Conservation (phyloP, 108 stramenopile species). For the Mediolabrus comicus region DNA sequence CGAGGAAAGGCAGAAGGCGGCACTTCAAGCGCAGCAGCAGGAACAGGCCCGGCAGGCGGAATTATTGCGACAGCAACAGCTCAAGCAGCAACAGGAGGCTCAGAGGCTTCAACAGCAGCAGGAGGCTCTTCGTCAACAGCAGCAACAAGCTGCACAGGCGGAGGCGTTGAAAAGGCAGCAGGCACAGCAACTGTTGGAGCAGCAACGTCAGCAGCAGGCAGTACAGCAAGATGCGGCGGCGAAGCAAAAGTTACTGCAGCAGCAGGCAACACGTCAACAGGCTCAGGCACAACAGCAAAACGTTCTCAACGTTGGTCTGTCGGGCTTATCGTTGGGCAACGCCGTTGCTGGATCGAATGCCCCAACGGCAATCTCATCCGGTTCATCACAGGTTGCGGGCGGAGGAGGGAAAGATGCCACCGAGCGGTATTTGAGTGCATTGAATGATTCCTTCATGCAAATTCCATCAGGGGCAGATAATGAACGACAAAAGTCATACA, state of each 20-base stretch:
- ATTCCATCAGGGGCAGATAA: constrained; percentile 66
- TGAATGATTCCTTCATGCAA: constrained; percentile 76
- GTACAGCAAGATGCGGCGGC: constrained; percentile 46
- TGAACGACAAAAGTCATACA: constrained; percentile 71
- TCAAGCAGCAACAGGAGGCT: constrained; percentile 60
- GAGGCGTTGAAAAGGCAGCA: constrained; percentile 68
- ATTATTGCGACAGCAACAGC: constrained; percentile 60
- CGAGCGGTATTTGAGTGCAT: constrained; percentile 35
- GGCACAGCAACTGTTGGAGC: constrained; percentile 46
- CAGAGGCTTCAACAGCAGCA: constrained; percentile 51
- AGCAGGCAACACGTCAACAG: constrained; percentile 31
- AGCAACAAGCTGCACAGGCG: constrained; percentile 36
- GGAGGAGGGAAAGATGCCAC: constrained; percentile 34
- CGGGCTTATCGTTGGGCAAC: constrained; percentile 52
- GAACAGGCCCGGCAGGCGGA: constrained; percentile 70
- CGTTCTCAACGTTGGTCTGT: constrained; percentile 63
- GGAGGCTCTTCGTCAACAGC: constrained; percentile 55
- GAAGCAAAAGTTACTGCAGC: constrained; percentile 50
- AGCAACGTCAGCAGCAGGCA: constrained; percentile 59
- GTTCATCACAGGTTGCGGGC: constrained; percentile 1
- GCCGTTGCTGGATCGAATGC: constrained; percentile 14
- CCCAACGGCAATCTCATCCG: constrained; percentile 1
- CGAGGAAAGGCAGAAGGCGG: constrained; percentile 85
- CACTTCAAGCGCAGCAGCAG: constrained; percentile 53
- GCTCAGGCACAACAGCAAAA: constrained; percentile 34